Percentiles rank a stretch among this genome's conserved stretches.
These are phyloP conservation scores for Breynia disticha DNA, from an alignment of 441 rosid species.

Conservation along the genomic window DNA sequence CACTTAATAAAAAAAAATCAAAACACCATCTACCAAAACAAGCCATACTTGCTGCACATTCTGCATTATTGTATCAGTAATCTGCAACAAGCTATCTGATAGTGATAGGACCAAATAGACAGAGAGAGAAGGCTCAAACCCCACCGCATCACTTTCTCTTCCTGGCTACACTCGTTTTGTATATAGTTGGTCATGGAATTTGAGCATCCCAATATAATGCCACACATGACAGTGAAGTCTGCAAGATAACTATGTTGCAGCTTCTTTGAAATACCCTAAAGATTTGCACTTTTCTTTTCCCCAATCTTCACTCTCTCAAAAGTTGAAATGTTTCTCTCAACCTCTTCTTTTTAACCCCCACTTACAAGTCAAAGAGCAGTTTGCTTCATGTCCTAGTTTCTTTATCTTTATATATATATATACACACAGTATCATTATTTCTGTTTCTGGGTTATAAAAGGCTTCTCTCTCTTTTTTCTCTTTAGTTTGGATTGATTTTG, in stretches of 20 bases:
- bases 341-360: not conserved
- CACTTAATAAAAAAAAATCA: no score
- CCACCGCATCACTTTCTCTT: slow-evolving; percentile 13
- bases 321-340: slow-evolving; percentile 11
- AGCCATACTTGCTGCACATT: no score
- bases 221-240: slow-evolving; percentile 18
- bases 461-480: not conserved
- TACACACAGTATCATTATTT: not conserved
- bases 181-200: slow-evolving; percentile 30
- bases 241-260: slow-evolving; percentile 20
- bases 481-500: not conserved
- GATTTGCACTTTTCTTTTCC: slow-evolving; percentile 14
- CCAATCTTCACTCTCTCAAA: slow-evolving; percentile 2
- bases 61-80: no score
- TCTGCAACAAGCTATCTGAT: slow-evolving; percentile 15
- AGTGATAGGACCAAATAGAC: slow-evolving; percentile 26
- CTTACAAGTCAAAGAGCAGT: not conserved
- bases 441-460: not conserved
- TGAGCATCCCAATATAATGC: slow-evolving; percentile 38
- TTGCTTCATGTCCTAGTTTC: not conserved
- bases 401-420: not conserved
- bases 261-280: slow-evolving; percentile 33
- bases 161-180: not conserved
- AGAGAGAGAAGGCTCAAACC: slow-evolving; percentile 25
- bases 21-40: no score